These are phyloP conservation scores for Stylonectria norvegica DNA, from an alignment of 2,329 filamentous ascomycete species.

Conservation along the genomic window DNA sequence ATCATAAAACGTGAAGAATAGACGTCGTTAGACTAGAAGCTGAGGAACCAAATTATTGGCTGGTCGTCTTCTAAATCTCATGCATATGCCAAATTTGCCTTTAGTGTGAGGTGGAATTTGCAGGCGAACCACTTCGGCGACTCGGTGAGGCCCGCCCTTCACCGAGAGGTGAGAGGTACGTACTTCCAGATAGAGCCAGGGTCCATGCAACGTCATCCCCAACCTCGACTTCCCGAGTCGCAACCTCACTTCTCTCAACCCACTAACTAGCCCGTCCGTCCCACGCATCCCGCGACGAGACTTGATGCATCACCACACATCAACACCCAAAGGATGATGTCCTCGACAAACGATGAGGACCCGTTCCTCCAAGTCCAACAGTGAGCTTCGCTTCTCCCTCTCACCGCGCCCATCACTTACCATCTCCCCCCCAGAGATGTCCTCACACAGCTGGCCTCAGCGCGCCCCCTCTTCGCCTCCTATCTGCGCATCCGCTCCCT, in stretches of 20 bases:
- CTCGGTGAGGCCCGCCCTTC: not conserved
- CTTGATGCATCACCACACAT: slow-evolving; percentile 20
- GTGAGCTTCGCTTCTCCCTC: slow-evolving; percentile 36
- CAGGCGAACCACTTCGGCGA: slow-evolving; percentile 24
- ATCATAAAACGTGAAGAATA: too few relatives aligned
- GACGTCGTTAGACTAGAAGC: too few relatives aligned
- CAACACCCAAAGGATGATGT: slow-evolving; percentile 54
- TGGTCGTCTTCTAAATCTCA: slow-evolving; percentile 4
- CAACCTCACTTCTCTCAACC: slow-evolving; percentile 14
- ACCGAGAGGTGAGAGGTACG: slow-evolving; percentile 12
- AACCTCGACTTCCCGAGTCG: slow-evolving; percentile 18
- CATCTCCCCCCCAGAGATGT: slow-evolving; percentile 65
- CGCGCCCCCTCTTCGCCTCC: slow-evolving; percentile 85
- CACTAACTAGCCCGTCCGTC: not conserved
- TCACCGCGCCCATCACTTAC: slow-evolving; percentile 5
- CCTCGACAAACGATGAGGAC: slow-evolving; percentile 64
- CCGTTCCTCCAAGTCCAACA: slow-evolving; percentile 71
- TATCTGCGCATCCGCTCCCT: slow-evolving; percentile 95
- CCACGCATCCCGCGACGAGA: not conserved
- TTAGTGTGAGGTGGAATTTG: slow-evolving; percentile 27
- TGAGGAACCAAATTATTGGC: too few relatives aligned
- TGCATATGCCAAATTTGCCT: slow-evolving; percentile 14
- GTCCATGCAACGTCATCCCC: slow-evolving; percentile 32
- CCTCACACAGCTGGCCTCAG: slow-evolving; percentile 73
- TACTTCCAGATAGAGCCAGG: slow-evolving; percentile 10